Base-by-base conservation (phyloP, 2,329 filamentous ascomycete genomes). In the Tolypocladium amazonense region DNA sequence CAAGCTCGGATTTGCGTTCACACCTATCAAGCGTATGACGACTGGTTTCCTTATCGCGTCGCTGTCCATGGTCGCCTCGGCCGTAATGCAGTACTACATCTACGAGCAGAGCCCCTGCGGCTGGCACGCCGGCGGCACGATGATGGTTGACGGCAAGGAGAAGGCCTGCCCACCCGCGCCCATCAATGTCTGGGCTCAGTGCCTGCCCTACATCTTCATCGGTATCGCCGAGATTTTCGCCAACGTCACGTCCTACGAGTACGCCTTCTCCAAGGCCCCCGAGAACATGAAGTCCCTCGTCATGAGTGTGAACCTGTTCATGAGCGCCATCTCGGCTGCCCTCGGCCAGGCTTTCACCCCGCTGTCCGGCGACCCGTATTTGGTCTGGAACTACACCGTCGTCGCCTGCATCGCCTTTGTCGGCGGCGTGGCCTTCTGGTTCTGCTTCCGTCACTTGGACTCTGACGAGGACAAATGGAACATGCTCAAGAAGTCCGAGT, bases 251-350 rank as follows among this genome's bases (percentile, higher is more conserved):
- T 85, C 85, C 1, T 83, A 88, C 64, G 88, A 91, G 70, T 90
- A 90, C 64, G 89, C 89, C 39, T 92, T 86, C 76, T 87, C 86
- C 70, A 90, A 90, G 73, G 88, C 88, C 0, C 89, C 89, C 33
- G 84, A 82, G 68, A 91, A 90, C 76, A 92, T 92, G 89, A 86
- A 88, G 64, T 88, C 86, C 1, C 79, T 92, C n/a, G 87, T 92
- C 66, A 80, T 82, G 72, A 82, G 83, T 25, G 77, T 91, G 66
- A 86, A 86, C 68, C 79, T 90, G 45, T 86, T 88, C 76, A 90
- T 84, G 80, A 86, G 79, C 37, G 88, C 88, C 60, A 79, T 92
- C 65, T 84, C 85, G 1, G 79, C 85, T 37, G 88, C 88, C 41
- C 75, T 92, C 56, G 87, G 86, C n/a, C 84, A 90, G 75, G 87